A percentile compares a stretch with the other conserved stretches of the same genome.
Conservation (phyloP, 2,329 filamentous ascomycete species). For the Claviceps monticola region DNA sequence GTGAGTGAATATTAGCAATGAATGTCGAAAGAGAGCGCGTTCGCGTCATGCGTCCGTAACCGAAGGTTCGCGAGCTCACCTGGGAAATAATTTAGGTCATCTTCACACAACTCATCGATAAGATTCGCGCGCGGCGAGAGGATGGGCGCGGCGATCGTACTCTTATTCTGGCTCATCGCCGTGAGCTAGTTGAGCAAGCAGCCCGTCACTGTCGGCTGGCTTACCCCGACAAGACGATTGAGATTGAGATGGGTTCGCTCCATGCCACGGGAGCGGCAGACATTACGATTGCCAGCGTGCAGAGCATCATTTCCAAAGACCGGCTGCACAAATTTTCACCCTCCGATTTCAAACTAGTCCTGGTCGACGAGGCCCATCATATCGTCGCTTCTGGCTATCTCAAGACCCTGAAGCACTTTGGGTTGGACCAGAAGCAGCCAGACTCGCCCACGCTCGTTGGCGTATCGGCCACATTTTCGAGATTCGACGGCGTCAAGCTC, state of each 20-base stretch:
- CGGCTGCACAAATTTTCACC: conserved; percentile 77
- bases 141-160: conserved; percentile 51
- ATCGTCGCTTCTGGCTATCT: conserved; percentile 79
- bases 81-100: conserved; percentile 48
- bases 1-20: conserved; percentile 27
- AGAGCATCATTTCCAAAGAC: conserved; percentile 64
- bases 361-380: conserved; percentile 95
- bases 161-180: conserved; percentile 80
- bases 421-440: conserved; percentile 36
- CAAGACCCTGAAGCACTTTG: conserved; percentile 63
- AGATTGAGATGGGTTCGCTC: conserved; percentile 78
- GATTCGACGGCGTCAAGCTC: conserved; percentile 72
- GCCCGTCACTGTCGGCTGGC: conserved; percentile 67
- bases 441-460: conserved; percentile 59
- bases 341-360: conserved; percentile 65
- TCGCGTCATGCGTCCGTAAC: neutral
- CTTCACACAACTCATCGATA: conserved; percentile 87
- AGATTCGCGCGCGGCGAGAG: conserved; percentile 39
- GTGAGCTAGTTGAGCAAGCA: conserved; percentile 90
- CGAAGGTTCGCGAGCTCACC: neutral
- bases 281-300: conserved; percentile 85
- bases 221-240: conserved; percentile 69
- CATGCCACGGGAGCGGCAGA: conserved; percentile 71
- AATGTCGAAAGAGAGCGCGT: neutral
- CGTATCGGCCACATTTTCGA: conserved; percentile 67